Evolutionary conservation across 805 yeast genomes (phyloP).

Genomic region (Kuraishia capsulata): DNA sequence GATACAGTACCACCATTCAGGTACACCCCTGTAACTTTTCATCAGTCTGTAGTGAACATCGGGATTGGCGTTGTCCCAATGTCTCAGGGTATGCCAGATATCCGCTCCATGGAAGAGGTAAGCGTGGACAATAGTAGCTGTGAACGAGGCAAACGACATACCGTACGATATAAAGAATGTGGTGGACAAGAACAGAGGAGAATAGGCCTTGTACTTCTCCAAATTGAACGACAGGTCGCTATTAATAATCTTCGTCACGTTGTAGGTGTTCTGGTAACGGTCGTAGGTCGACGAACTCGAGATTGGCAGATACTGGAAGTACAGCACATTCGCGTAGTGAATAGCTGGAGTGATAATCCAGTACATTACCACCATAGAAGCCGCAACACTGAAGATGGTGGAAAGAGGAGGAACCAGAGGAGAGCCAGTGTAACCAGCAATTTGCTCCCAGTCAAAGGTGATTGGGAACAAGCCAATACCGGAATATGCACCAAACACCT

Average conservation of each 20-base stretch:
- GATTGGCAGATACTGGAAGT: conserved; percentile 24
- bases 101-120: conserved; percentile 1
- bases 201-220: neutral
- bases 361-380: conserved; percentile 38
- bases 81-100: neutral
- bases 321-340: conserved; percentile 50
- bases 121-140: neutral
- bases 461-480: conserved; percentile 68
- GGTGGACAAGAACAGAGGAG: conserved; percentile 1
- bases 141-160: neutral
- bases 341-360: conserved; percentile 48
- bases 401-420: conserved; percentile 58
- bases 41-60: conserved; percentile 37
- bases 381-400: conserved; percentile 24
- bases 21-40: conserved; percentile 55
- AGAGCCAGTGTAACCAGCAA: conserved; percentile 47
- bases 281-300: neutral
- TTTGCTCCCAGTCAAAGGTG: conserved; percentile 62
- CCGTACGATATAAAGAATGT: neutral
- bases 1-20: conserved; percentile 59
- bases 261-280: neutral
- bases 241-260: neutral
- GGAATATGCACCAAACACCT: conserved; percentile 51
- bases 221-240: neutral
- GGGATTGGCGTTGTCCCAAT: neutral